These are phyloP conservation scores for Anthracocystis walkeri DNA, from an alignment of 1,284 basidiomycete genomes.

Conservation along the genomic window DNA sequence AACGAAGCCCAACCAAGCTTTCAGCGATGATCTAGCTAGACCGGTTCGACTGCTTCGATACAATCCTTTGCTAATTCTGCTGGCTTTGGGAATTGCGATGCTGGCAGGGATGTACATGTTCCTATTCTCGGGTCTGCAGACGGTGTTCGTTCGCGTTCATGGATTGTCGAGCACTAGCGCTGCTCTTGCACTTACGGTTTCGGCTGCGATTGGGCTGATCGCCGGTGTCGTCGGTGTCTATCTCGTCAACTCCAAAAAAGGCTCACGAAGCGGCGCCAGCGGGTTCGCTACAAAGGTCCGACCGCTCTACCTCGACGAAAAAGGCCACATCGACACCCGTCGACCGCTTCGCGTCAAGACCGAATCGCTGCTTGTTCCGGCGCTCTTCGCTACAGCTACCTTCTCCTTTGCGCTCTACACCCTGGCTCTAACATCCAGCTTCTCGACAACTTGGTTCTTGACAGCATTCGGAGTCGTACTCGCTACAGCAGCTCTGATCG, in stretches of 20 bases:
- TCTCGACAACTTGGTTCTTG: conserved; percentile 39
- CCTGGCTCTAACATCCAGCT: conserved; percentile 39
- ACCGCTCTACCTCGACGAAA: conserved; percentile 53
- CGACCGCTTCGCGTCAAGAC: conserved; percentile 33
- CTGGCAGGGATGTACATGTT: conserved; percentile 40
- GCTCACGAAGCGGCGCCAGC: not conserved
- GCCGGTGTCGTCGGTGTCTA: conserved; percentile 17
- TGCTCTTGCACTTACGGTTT: conserved; percentile 23
- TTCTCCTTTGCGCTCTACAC: conserved; percentile 54
- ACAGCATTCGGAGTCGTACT: conserved; percentile 36
- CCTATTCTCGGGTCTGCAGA: conserved; percentile 30
- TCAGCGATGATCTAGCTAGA: conserved; percentile 22
- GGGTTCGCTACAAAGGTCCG: conserved; percentile 28
- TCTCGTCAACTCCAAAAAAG: conserved; percentile 23
- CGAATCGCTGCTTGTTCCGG: conserved; percentile 37
- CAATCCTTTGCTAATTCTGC: conserved; percentile 30
- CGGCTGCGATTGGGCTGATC: conserved; percentile 22
- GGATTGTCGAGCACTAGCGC: conserved; percentile 17
- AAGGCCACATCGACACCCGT: conserved; percentile 53
- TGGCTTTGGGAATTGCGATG: conserved; percentile 14
- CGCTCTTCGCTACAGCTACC: conserved; percentile 16
- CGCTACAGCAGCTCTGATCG: conserved; percentile 24
- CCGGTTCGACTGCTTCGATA: conserved; percentile 33
- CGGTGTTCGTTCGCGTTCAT: conserved; percentile 25
- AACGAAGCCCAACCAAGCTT: conserved; percentile 15